Base-by-base conservation (phyloP, 371 early-diverging fungal genomes). In the Mucor velutinosus region DNA sequence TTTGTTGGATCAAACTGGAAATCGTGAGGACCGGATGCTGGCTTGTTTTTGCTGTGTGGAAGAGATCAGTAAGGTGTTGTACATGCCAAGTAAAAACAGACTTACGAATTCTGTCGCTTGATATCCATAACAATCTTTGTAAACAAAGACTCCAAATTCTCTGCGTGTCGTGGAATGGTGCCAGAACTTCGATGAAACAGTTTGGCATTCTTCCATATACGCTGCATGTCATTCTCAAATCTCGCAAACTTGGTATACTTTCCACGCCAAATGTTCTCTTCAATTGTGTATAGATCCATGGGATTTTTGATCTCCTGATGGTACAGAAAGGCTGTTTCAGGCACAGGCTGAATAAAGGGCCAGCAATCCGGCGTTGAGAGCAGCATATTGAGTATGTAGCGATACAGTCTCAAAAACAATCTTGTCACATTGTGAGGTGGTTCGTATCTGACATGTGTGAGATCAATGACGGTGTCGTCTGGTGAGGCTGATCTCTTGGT, bases 271-370 rank as follows among this genome's bases (percentile, higher is more conserved):
- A 76, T 70, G 41, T 79, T 83, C 27, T 68, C 61, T 58, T 83
- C 83, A 2, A 83, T 71, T 0, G 83, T 79, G 3, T 74, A 71
- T 15, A 83, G 53, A 68, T 83, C 80, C 81, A 83, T 79, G 11
- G 79, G 79, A 6, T 75, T 65, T 11, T 66, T 71, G 19, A 76
- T 69, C 39, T 80, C 77, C 37, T 79, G 77, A 33, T 80, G 80
- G 58, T 83, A 80, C 5, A 76, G 43, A 55, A 74, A 65, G 1
- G 79, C 76, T 0, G 77, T 66, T 10, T 59, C 70, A 10, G 80
- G 83, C 14, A 79, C 77, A 27, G 83, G 81, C 43, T 74, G 76
- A n/a, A 80, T 75, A 62, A 83, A 83, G 0, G 79, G 82, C 78
- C 79, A 79, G 49, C 82, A 79, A 37, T 82, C 77, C 0, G 82